Conservation (phyloP, 805 yeast species). For the Zygosaccharomyces kombuchaensis region DNA sequence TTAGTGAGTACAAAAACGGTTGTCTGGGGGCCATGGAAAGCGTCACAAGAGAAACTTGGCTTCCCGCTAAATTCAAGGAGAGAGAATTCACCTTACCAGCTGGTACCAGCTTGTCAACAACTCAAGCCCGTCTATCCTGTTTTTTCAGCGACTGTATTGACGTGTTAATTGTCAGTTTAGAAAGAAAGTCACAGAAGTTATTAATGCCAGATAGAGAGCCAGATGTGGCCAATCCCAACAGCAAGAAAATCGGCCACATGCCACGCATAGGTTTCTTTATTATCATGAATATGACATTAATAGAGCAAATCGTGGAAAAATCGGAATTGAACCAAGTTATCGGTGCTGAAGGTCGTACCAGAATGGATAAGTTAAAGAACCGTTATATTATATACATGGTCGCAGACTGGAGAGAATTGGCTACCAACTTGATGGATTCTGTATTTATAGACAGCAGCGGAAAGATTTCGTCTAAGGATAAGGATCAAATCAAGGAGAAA, state of each 20-base stretch:
- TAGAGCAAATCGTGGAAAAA: slow-evolving; percentile 68
- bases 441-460: slow-evolving; percentile 50
- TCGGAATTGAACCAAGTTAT: slow-evolving; percentile 52
- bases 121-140: slow-evolving; percentile 53
- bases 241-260: slow-evolving; percentile 28
- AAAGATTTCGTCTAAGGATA: slow-evolving; percentile 60
- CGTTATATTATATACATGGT: slow-evolving; percentile 69
- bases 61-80: slow-evolving; percentile 46
- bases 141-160: slow-evolving; percentile 78
- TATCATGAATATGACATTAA: slow-evolving; percentile 63
- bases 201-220: slow-evolving; percentile 30
- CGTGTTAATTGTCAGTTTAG: slow-evolving; percentile 60
- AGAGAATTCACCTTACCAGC: slow-evolving; percentile 26
- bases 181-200: slow-evolving; percentile 47
- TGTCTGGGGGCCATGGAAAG: slow-evolving; percentile 44
- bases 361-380: slow-evolving; percentile 66
- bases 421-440: slow-evolving; percentile 75
- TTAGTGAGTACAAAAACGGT: slow-evolving; percentile 59
- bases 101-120: slow-evolving; percentile 18
- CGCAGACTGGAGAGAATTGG: slow-evolving; percentile 74
- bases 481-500: slow-evolving; percentile 77
- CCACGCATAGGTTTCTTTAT: slow-evolving; percentile 62
- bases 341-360: slow-evolving; percentile 52
- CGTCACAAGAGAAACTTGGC: slow-evolving; percentile 62
- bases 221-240: slow-evolving; percentile 21